These are phyloP conservation scores for Phialocephala subalpina DNA, from an alignment of 2,329 filamentous ascomycete genomes.

Conservation along the genomic window DNA sequence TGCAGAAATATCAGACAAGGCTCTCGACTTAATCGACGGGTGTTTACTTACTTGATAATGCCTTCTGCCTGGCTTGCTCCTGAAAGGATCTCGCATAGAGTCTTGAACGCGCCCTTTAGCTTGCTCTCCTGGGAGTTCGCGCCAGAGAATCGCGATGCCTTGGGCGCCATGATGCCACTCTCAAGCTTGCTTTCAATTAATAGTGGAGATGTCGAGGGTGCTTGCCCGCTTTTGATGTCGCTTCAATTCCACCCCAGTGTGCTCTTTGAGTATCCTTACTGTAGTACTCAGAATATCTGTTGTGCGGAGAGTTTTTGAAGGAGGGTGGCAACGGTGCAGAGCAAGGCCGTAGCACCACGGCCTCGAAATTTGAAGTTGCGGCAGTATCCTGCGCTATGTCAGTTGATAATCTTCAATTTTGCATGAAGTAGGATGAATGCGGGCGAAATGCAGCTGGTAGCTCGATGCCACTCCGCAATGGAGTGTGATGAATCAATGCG, in stretches of 20 bases:
- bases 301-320: background rate
- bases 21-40: background rate
- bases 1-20: background rate
- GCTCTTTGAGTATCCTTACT: background rate
- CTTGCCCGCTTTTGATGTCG: background rate
- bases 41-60: background rate
- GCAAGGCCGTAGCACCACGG: background rate
- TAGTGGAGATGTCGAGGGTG: background rate
- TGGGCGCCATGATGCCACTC: slow-evolving; percentile 3
- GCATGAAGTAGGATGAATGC: background rate
- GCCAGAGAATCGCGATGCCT: slow-evolving; percentile 6
- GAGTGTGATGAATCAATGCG: background rate
- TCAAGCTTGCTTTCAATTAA: background rate
- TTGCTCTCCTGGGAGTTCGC: background rate
- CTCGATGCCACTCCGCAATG: background rate
- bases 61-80: slow-evolving; percentile 13
- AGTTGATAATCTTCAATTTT: background rate
- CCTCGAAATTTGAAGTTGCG: background rate
- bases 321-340: background rate
- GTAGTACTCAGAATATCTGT: background rate
- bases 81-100: slow-evolving; percentile 22
- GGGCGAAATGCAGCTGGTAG: background rate
- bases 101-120: slow-evolving; percentile 17
- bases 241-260: background rate
- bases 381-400: background rate